These are phyloP conservation scores for Trifolium subterraneum DNA, from an alignment of 306 rosid genomes.

Conservation along the genomic window DNA sequence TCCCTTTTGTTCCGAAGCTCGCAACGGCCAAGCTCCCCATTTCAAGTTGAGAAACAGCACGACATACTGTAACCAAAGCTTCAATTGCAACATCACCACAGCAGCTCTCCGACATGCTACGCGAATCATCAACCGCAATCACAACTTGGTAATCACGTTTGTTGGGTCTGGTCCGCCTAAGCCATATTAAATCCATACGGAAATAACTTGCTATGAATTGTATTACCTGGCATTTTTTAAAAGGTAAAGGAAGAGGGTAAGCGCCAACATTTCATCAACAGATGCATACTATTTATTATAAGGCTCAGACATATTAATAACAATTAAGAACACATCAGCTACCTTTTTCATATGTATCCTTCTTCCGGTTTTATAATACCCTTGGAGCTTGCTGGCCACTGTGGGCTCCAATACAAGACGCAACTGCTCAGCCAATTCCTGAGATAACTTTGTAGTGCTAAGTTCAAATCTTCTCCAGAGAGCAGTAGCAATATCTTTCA, in stretches of 20 bases:
- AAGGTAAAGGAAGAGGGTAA: slow-evolving; percentile 4
- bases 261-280: background rate
- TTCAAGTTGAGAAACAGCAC: slow-evolving; percentile 89
- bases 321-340: slow-evolving; percentile 20
- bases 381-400: slow-evolving; percentile 89
- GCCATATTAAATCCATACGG: slow-evolving; percentile 90
- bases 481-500: slow-evolving; percentile 54
- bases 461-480: slow-evolving; percentile 81
- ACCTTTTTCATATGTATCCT: slow-evolving; percentile 96
- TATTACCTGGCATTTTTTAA: slow-evolving; percentile 58
- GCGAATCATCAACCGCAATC: slow-evolving; percentile 94
- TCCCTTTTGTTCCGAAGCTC: slow-evolving; percentile 89
- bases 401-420: slow-evolving; percentile 95
- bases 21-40: slow-evolving; percentile 88
- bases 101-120: slow-evolving; percentile 82
- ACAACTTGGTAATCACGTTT: slow-evolving; percentile 96
- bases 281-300: background rate
- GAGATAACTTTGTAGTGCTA: slow-evolving; percentile 74
- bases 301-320: background rate
- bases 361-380: slow-evolving; percentile 93
- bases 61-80: slow-evolving; percentile 90
- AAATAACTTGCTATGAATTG: slow-evolving; percentile 84
- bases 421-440: slow-evolving; percentile 90
- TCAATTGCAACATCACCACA: slow-evolving; percentile 81
- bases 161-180: slow-evolving; percentile 87